Percentiles rank a stretch among this genome's conserved stretches.
These are phyloP conservation scores for Eucommia ulmoides DNA, from an alignment of 257 asterid species.

Conservation along the genomic window DNA sequence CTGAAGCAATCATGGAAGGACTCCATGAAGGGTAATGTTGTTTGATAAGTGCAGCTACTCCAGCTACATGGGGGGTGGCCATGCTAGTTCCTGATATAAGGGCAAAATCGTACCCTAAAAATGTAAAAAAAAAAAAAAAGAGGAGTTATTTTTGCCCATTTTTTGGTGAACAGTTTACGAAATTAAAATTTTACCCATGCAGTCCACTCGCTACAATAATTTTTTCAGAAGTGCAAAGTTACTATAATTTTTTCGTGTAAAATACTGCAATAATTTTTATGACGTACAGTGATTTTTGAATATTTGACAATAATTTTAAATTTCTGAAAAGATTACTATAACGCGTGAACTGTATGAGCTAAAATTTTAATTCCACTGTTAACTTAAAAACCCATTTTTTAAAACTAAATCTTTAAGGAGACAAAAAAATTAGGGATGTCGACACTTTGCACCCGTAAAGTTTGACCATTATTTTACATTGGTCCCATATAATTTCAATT, in stretches of 20 bases:
- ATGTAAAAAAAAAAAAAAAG: not conserved
- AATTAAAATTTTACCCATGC: no score
- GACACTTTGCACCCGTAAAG: no score
- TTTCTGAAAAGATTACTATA: no score
- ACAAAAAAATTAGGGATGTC: not conserved
- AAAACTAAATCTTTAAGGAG: not conserved
- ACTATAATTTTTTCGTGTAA: no score
- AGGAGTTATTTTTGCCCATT: not conserved
- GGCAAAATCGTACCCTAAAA: constrained; percentile 58
- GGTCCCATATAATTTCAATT: not conserved
- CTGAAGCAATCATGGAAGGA: constrained; percentile 86
- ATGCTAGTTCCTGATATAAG: constrained; percentile 89
- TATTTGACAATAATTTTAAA: no score
- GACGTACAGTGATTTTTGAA: not conserved
- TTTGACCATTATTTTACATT: not conserved
- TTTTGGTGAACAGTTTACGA: no score
- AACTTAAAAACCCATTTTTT: no score
- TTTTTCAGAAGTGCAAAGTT: no score
- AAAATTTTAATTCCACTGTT: not conserved
- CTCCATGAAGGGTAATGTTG: constrained; percentile 65
- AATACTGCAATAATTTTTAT: no score
- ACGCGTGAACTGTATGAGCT: no score
- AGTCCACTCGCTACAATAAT: no score
- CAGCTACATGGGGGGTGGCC: constrained; percentile 92
- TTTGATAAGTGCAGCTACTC: constrained; percentile 80